These are phyloP conservation scores for Reticulascus tulasneorum DNA, from an alignment of 2,329 filamentous ascomycete genomes.

Conservation along the genomic window DNA sequence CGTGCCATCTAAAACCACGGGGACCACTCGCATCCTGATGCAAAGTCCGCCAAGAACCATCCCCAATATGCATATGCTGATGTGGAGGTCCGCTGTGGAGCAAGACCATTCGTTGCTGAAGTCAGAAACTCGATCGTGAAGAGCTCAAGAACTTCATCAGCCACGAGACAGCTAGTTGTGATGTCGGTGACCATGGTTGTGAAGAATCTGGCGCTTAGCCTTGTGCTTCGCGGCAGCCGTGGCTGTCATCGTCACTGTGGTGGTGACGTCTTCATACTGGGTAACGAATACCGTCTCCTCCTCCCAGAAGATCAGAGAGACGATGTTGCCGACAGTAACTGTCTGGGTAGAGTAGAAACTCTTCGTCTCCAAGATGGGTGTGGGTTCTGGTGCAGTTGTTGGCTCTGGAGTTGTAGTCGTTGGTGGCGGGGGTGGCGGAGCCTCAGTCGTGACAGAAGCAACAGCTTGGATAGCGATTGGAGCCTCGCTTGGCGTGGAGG, in stretches of 20 bases:
- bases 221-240: slow-evolving; percentile 21
- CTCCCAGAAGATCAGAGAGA: slow-evolving; percentile 55
- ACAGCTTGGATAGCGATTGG: no score
- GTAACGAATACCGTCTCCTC: slow-evolving; percentile 53
- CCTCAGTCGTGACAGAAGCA: slow-evolving; percentile 2
- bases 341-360: slow-evolving; percentile 47
- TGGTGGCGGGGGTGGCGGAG: slow-evolving; percentile 6
- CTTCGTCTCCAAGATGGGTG: slow-evolving; percentile 26
- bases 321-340: slow-evolving; percentile 43
- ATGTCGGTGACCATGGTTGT: slow-evolving; percentile 30
- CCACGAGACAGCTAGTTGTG: neutral
- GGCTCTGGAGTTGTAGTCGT: slow-evolving; percentile 23
- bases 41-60: no score
- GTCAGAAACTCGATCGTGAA: no score
- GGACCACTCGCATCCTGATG: no score
- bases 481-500: slow-evolving; percentile 4
- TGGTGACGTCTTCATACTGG: slow-evolving; percentile 33
- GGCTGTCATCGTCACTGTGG: slow-evolving; percentile 34
- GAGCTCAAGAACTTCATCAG: no score
- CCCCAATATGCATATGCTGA: no score
- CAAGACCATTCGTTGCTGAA: no score
- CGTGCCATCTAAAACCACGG: no score
- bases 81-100: no score
- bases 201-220: slow-evolving; percentile 30
- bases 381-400: neutral